These are phyloP conservation scores for Geotrichum reessii DNA, from an alignment of 1,139 yeast species.

Conservation along the genomic window DNA sequence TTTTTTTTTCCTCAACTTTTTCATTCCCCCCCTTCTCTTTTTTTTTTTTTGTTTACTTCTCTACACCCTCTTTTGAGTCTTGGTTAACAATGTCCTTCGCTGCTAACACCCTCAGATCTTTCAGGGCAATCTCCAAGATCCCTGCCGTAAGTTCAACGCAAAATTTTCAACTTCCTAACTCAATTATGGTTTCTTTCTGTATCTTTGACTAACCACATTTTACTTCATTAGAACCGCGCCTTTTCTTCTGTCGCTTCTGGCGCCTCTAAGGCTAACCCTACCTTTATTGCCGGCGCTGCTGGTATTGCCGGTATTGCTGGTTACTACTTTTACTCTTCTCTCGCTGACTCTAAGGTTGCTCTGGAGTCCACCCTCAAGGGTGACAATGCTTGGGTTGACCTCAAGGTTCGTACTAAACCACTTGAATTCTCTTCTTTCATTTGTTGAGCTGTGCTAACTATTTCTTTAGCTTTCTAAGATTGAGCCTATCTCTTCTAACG, in stretches of 20 bases:
- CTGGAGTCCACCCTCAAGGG: conserved; percentile 16
- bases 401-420: conserved; percentile 9
- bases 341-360: conserved; percentile 9
- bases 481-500: conserved; percentile 47
- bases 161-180: not conserved
- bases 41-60: not conserved
- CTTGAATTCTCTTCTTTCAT: not conserved
- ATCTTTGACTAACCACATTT: not conserved
- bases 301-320: conserved; percentile 10
- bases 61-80: not conserved
- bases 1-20: not conserved
- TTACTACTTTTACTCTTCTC: conserved; percentile 12
- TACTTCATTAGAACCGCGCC: not conserved
- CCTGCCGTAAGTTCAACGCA: not conserved
- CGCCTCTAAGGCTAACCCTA: conserved; percentile 7
- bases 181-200: conserved; percentile 3
- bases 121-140: conserved; percentile 3
- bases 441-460: not conserved
- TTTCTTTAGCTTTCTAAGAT: conserved; percentile 42
- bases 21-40: not conserved
- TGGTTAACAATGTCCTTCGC: conserved; percentile 10
- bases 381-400: conserved; percentile 18
- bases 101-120: conserved; percentile 1
- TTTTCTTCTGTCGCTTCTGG: conserved; percentile 3
- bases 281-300: conserved; percentile 10